Percentiles rank a stretch among this genome's conserved stretches.
Conservation (phyloP, 345 rosid genomes). For the Aethionema arabicum region DNA sequence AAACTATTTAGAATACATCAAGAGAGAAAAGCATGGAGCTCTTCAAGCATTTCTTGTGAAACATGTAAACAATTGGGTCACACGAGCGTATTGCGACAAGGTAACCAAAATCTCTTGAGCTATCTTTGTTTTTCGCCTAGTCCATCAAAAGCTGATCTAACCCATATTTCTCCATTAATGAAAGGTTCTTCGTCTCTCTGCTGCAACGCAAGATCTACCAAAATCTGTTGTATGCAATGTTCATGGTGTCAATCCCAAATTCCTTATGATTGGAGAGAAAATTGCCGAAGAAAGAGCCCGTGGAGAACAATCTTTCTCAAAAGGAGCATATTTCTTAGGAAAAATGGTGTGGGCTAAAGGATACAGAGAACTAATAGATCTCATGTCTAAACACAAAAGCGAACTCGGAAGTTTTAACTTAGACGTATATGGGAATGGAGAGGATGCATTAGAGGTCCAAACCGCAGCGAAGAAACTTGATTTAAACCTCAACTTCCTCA, state of each 20-base stretch:
- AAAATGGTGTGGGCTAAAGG: slow-evolving; percentile 99
- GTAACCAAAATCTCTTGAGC: slow-evolving; percentile 36
- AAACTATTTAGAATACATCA: slow-evolving; percentile 95
- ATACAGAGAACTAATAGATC: slow-evolving; percentile 86
- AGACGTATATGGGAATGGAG: slow-evolving; percentile 96
- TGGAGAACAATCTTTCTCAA: slow-evolving; percentile 91
- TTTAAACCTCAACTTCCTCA: slow-evolving; percentile 79
- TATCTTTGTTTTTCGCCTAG: slow-evolving; percentile 3
- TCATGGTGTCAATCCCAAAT: slow-evolving; percentile 95
- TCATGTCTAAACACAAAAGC: slow-evolving; percentile 67
- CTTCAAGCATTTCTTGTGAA: slow-evolving; percentile 92
- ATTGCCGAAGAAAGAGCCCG: slow-evolving; percentile 76
- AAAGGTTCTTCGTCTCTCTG: slow-evolving; percentile 96
- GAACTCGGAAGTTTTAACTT: slow-evolving; percentile 82
- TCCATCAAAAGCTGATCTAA: slow-evolving; percentile 1
- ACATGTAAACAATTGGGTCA: slow-evolving; percentile 89
- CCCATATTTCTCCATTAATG: not conserved
- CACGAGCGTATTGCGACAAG: slow-evolving; percentile 91
- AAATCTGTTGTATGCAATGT: slow-evolving; percentile 92
- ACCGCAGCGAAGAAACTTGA: slow-evolving; percentile 62
- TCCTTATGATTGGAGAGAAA: slow-evolving; percentile 85
- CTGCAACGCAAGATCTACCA: slow-evolving; percentile 91
- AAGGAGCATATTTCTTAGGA: slow-evolving; percentile 95
- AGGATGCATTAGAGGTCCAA: slow-evolving; percentile 87
- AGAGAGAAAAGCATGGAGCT: slow-evolving; percentile 94